Evolutionary conservation across 2,329 filamentous ascomycete genomes (phyloP), one percentile per base, ranked within the genome.

Genomic region (Fusarium xylarioides): DNA sequence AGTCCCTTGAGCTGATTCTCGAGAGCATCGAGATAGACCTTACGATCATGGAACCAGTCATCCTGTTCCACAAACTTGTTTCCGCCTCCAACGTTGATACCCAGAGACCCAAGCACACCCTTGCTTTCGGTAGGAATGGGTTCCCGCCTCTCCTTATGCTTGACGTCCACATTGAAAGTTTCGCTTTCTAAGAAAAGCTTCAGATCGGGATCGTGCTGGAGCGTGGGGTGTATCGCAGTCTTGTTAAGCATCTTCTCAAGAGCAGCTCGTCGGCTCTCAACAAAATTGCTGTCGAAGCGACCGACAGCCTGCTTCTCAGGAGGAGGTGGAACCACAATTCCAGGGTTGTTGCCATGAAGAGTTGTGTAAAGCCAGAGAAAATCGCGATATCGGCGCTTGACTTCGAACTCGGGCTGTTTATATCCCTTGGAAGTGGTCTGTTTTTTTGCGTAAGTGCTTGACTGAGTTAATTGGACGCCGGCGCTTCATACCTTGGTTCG

Each of bases 191-290:
- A 86, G 82, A 99, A 99, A 10, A 98, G 91, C 85, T 99, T 99
- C 70, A 99, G 84, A 79, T 99, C 96, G 11, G 90, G 91, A 79
- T 99, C 96, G 78, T 97, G 94, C 80, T 98, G 96, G 74, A 99
- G 86, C 38, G 95, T 93, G 12, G 94, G 92, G 81, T 99, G 96
- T 16, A 91, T 90, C 6, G 95, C 94, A 68, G 91, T 96, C 86
- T 97, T 98, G 88, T 98, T 98, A 61, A 98, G 86, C 96, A 99
- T 99, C 80, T 96, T 94, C 83, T 99, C 96, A 66, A 99, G 85
- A 19, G 96, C 96, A 70, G 95, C 93, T 76, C 96, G 90, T 77
- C 96, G 89, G 47, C 93, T 94, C 83, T 99, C 96, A 71, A 99
- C 95, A 82, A 99, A 99, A 81, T 98, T 97, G 75, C 90, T 93